Evolutionary conservation across 371 early-diverging fungal species (phyloP), one percentile per base, ranked within the genome.

Genomic region (Rhizoclosmatium hyalinum): DNA sequence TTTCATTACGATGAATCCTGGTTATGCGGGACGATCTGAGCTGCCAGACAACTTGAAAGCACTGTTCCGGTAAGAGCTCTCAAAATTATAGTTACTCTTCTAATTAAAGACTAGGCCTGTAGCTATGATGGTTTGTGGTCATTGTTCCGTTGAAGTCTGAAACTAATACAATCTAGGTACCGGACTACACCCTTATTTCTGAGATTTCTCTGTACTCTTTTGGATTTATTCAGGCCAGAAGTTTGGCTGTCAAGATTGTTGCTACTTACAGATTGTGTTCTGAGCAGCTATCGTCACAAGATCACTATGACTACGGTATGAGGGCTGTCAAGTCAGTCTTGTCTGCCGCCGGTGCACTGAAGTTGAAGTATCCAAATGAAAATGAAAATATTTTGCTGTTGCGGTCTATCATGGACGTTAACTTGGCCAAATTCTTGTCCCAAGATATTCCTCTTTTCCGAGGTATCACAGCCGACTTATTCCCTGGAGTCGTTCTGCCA

Each of bases 1-100:
- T 58, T 90, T 90, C 71, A 85, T 90, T 57, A 90, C 90, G 10
- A 87, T 90, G 88, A 90, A 90, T 80, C 84, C 88, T 19, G 89
- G 89, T 42, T 90, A 90, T 78, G 84, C 85, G 6, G 90, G 89
- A 17, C 76, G 90, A 45, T 82, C 80, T 72, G 85, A 85, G 66
- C 79, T 90, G 12, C 90, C 90, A 2, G 87, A 84, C 73, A 87
- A 86, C 65, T 75, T 90, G 74, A 87, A 84, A 56, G 83, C 88
- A 3, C 66, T 89, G 14, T 88, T 89, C 81, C 65, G 84, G 78
- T 80, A 39, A 2, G 73, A 65, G 17, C 39, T 53, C 17, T 53
- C 12, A 53, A 53, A 8, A 17, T 12, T 53, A 6, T 58, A 24
- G 21, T 19, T 17, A 6, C 6, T 58, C 19, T 21, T 54, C 58